These are phyloP conservation scores for Fomitopsis pulvina DNA, from an alignment of 768 basidiomycete species.

Conservation along the genomic window DNA sequence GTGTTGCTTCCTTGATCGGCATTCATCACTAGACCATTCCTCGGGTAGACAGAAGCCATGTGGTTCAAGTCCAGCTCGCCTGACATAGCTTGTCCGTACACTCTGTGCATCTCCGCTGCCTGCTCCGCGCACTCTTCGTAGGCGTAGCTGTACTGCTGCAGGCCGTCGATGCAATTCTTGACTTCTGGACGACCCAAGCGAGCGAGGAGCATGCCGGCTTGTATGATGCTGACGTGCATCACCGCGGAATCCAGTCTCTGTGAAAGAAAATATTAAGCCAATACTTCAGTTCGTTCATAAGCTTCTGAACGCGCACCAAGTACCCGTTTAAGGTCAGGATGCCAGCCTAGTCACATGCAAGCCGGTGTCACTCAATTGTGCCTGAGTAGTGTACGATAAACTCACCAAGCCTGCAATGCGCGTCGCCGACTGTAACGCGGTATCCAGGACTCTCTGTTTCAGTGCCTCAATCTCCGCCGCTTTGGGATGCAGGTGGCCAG, in stretches of 20 bases:
- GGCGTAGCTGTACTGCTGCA: slow-evolving; percentile 84
- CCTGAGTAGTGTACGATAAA: slow-evolving; percentile 10
- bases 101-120: slow-evolving; percentile 53
- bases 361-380: not conserved
- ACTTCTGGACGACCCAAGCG: slow-evolving; percentile 80
- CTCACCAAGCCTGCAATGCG: slow-evolving; percentile 84
- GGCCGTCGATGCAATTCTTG: slow-evolving; percentile 72
- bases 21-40: slow-evolving; percentile 2
- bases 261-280: not conserved
- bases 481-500: slow-evolving; percentile 30
- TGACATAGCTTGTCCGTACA: slow-evolving; percentile 36
- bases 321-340: slow-evolving; percentile 87
- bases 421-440: slow-evolving; percentile 78
- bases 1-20: slow-evolving; percentile 1
- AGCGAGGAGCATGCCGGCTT: slow-evolving; percentile 78
- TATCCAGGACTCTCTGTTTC: slow-evolving; percentile 68
- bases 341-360: slow-evolving; percentile 42
- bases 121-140: slow-evolving; percentile 83
- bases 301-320: slow-evolving; percentile 41
- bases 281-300: not conserved
- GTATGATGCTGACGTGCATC: slow-evolving; percentile 82
- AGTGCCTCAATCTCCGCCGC: slow-evolving; percentile 50
- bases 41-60: slow-evolving; percentile 31
- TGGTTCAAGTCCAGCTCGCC: slow-evolving; percentile 35
- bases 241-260: slow-evolving; percentile 82